Percentiles rank a stretch among this genome's conserved stretches.
phyloP scores from a whole-genome alignment of 2,329 filamentous ascomycete species.

The Colletotrichum sansevieriae region DNA sequence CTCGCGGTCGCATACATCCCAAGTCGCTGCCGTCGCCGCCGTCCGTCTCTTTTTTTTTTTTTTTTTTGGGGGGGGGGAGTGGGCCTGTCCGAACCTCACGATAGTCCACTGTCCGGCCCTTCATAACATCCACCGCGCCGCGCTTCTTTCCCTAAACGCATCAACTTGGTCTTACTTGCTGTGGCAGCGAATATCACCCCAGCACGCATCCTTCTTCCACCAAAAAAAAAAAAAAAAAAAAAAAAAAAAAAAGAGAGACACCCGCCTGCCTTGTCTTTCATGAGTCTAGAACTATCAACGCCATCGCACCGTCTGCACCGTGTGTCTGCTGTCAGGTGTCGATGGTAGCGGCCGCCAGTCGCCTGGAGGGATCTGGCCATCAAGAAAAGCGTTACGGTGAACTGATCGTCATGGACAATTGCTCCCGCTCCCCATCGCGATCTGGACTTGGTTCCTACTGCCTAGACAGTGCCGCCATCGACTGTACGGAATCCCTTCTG shows the following conservation, averaged over 20 bases:
- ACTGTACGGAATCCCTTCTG: slow-evolving; percentile 9
- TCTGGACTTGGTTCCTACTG: slow-evolving; percentile 7
- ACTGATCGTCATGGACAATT: slow-evolving; percentile 29
- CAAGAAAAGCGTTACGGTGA: slow-evolving; percentile 33
- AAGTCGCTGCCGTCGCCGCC: slow-evolving; percentile 11
- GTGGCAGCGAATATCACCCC: not conserved
- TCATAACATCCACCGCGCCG: slow-evolving; percentile 14
- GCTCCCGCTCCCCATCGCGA: slow-evolving; percentile 30
- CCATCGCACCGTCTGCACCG: slow-evolving; percentile 36
- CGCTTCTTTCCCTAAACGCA: not conserved
- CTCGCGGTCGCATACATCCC: slow-evolving; percentile 30
- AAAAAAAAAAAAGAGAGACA: not conserved
- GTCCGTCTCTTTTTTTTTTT: not conserved
- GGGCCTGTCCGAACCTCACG: not conserved
- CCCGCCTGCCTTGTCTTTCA: slow-evolving; percentile 17
- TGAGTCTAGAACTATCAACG: slow-evolving; percentile 36
- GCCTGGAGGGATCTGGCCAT: slow-evolving; percentile 33
- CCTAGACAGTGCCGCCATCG: slow-evolving; percentile 17
- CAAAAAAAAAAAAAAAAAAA: too few species aligned
- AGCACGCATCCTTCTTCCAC: not conserved
- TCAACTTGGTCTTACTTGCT: not conserved
- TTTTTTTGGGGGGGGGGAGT: too few species aligned
- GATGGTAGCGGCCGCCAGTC: slow-evolving; percentile 23
- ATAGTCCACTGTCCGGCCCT: slow-evolving; percentile 3
- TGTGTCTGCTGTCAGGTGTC: slow-evolving; percentile 21